These are phyloP conservation scores for Ormosia emarginata DNA, from an alignment of 306 rosid species.

Conservation along the genomic window DNA sequence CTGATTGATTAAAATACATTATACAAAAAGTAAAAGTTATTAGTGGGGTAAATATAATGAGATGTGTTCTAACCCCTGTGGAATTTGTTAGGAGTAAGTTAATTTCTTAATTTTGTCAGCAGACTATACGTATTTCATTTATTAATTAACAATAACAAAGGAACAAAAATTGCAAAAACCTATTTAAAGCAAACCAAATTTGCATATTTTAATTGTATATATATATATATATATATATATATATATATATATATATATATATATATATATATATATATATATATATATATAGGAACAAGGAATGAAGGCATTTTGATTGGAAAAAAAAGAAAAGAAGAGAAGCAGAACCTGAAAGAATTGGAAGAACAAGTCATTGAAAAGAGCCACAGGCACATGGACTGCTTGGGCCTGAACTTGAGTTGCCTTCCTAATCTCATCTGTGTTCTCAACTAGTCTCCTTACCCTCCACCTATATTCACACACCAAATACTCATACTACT, in stretches of 20 bases:
- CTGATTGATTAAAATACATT: neutral
- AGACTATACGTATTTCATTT: no score
- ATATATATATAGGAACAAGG: neutral
- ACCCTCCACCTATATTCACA: no score
- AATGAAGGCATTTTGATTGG: neutral
- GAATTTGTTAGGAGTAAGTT: neutral
- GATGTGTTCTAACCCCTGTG: neutral
- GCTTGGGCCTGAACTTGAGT: slow-evolving; percentile 77
- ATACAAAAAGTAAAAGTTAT: neutral
- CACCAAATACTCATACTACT: no score
- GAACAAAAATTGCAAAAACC: neutral
- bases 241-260: no score
- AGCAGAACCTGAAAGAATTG: slow-evolving; percentile 64
- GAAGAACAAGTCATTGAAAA: slow-evolving; percentile 67
- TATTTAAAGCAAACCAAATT: neutral
- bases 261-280: no score
- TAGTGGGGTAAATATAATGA: neutral
- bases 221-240: no score
- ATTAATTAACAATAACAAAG: neutral
- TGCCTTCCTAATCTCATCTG: slow-evolving; percentile 62
- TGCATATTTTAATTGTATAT: neutral
- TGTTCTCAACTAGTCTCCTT: slow-evolving; percentile 48
- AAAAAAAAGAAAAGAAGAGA: neutral
- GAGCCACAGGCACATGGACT: slow-evolving; percentile 59
- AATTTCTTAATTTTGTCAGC: no score